Conservation (phyloP, 2,329 filamentous ascomycete genomes). For the Davidsoniella australis region DNA sequence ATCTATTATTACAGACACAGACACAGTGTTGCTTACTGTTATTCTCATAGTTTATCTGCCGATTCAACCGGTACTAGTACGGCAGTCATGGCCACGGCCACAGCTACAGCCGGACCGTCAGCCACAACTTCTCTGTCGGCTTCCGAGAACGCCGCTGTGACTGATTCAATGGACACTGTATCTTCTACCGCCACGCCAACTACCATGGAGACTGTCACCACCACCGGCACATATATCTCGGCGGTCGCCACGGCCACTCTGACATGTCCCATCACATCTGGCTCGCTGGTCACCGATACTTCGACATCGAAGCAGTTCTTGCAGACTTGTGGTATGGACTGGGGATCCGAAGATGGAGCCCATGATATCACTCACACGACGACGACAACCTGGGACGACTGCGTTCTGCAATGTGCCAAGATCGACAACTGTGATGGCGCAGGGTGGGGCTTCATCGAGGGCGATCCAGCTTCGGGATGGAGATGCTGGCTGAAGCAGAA, state of each 20-base stretch:
- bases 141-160: background rate
- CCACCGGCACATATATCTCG: constrained; percentile 13
- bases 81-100: background rate
- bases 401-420: constrained; percentile 28
- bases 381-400: constrained; percentile 25
- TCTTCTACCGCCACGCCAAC: constrained; percentile 10
- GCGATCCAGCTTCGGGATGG: constrained; percentile 23
- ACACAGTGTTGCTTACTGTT: background rate
- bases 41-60: background rate
- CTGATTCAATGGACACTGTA: constrained; percentile 14
- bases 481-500: constrained; percentile 28
- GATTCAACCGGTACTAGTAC: background rate
- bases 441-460: constrained; percentile 27
- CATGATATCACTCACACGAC: constrained; percentile 21
- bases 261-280: constrained; percentile 25
- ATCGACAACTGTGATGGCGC: constrained; percentile 24
- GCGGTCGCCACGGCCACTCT: constrained; percentile 16
- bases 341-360: constrained; percentile 21
- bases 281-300: constrained; percentile 26
- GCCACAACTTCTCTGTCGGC: background rate
- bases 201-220: constrained; percentile 11
- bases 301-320: constrained; percentile 25
- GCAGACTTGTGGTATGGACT: constrained; percentile 30
- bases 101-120: background rate
- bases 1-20: background rate